These are phyloP conservation scores for Geosmithia putterillii DNA, from an alignment of 2,329 filamentous ascomycete species.

Conservation along the genomic window DNA sequence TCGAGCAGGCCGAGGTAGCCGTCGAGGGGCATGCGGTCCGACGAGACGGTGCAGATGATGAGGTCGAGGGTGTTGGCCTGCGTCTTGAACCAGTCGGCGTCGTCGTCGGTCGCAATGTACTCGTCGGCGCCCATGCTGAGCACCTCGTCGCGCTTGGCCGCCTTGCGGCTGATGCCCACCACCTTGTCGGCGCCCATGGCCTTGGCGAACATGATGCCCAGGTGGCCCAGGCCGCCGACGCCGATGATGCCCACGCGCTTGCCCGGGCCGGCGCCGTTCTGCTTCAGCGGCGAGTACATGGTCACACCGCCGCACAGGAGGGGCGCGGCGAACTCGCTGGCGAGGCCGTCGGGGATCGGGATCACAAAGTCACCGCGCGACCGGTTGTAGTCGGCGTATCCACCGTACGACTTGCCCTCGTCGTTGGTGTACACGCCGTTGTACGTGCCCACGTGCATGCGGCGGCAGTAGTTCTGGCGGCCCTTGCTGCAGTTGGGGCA, in stretches of 20 bases:
- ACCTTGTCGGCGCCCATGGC: slow-evolving; percentile 52
- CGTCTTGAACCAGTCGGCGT: slow-evolving; percentile 40
- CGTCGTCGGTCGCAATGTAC: slow-evolving; percentile 29
- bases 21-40: slow-evolving; percentile 41
- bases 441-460: slow-evolving; percentile 7
- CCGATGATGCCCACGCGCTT: slow-evolving; percentile 56
- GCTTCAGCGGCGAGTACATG: slow-evolving; percentile 48
- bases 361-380: slow-evolving; percentile 30
- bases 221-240: slow-evolving; percentile 57
- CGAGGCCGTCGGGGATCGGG: slow-evolving; percentile 29
- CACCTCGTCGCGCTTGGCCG: slow-evolving; percentile 41
- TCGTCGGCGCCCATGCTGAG: slow-evolving; percentile 43
- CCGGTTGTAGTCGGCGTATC: slow-evolving; percentile 3
- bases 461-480: slow-evolving; percentile 27
- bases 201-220: slow-evolving; percentile 56
- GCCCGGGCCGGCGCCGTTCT: slow-evolving; percentile 52
- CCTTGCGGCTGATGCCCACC: slow-evolving; percentile 43
- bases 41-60: slow-evolving; percentile 45
- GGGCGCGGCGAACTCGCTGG: slow-evolving; percentile 35
- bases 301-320: slow-evolving; percentile 64
- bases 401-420: slow-evolving; percentile 1
- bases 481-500: slow-evolving; percentile 28
- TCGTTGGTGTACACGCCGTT: background rate
- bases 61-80: slow-evolving; percentile 40
- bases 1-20: slow-evolving; percentile 29